Conservation (phyloP, 169 alveolate genomes). For the Plasmodium cynomolgi region DNA sequence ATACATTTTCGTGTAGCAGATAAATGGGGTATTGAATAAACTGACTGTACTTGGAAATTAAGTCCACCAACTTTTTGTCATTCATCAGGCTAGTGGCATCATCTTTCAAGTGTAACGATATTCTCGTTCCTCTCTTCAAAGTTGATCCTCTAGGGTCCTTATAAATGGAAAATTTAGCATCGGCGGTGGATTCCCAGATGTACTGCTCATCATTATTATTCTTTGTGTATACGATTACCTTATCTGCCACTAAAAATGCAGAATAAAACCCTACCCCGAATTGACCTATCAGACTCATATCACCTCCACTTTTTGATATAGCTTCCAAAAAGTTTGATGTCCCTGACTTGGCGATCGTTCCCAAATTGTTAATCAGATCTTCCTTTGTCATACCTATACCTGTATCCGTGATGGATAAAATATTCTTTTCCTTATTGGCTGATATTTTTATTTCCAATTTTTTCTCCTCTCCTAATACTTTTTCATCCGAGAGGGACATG, state of each 20-base stretch:
- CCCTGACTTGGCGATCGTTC: conserved; percentile 99
- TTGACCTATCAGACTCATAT: conserved; percentile 98
- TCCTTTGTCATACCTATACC: conserved; percentile 99
- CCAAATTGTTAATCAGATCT: conserved; percentile 98
- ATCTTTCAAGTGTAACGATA: conserved; percentile 97
- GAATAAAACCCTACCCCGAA: conserved; percentile 99
- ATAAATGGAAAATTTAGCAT: conserved; percentile 93
- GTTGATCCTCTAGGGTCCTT: conserved; percentile 98
- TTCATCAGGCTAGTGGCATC: conserved; percentile 98
- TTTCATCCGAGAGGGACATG: conserved; percentile 78
- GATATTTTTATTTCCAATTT: conserved; percentile 95
- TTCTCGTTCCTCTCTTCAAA: conserved; percentile 97
- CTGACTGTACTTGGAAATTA: conserved; percentile 95
- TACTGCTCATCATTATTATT: conserved; percentile 95
- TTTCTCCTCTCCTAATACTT: conserved; percentile 80
- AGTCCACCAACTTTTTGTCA: conserved; percentile 93
- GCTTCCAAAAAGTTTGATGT: conserved; percentile 98
- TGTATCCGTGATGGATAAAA: conserved; percentile 96
- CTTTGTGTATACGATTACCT: conserved; percentile 96
- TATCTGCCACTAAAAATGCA: conserved; percentile 98
- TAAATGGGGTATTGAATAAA: conserved; percentile 98
- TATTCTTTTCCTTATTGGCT: conserved; percentile 92
- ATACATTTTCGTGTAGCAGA: conserved; percentile 88
- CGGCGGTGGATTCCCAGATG: conserved; percentile 98
- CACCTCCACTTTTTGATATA: conserved; percentile 95